Percentiles rank a stretch among this genome's conserved stretches.
Conservation (phyloP, 1,284 basidiomycete genomes). For the Puccinia hordei region DNA sequence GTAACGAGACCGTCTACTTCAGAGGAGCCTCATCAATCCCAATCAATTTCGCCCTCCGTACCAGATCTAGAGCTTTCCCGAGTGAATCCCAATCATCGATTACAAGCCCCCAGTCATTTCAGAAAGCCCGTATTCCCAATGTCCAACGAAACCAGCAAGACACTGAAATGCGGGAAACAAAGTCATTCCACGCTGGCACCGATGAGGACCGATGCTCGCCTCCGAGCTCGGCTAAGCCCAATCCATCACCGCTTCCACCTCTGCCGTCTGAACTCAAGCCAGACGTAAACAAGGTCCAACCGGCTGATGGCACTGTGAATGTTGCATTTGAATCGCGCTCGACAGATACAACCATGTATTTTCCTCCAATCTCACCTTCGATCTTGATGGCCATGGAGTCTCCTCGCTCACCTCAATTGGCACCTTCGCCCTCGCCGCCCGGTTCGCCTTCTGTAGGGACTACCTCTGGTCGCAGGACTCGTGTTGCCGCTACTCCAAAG, state of each 20-base stretch:
- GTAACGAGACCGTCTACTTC: slow-evolving; percentile 24
- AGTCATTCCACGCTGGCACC: neutral
- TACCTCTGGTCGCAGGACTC: neutral
- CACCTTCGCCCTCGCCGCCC: slow-evolving; percentile 13
- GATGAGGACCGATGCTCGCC: neutral
- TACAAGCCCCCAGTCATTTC: neutral
- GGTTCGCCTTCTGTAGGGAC: slow-evolving; percentile 2
- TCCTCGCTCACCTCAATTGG: slow-evolving; percentile 3
- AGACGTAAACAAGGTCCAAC: neutral
- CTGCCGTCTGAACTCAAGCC: neutral
- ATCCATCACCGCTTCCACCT: neutral
- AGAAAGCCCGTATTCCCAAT: neutral
- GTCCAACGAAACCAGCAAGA: neutral
- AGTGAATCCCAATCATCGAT: neutral
- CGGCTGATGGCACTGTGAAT: neutral
- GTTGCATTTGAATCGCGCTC: neutral
- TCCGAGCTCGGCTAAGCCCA: neutral
- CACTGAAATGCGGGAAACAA: too few species aligned
- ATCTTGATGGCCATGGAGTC: slow-evolving; percentile 28
- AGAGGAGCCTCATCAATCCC: slow-evolving; percentile 30
- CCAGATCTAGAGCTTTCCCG: neutral
- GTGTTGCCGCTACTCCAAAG: neutral
- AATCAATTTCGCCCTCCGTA: slow-evolving; percentile 19
- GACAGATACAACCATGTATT: slow-evolving; percentile 26
- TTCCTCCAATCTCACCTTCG: slow-evolving; percentile 49